A percentile compares a stretch with the other conserved stretches of the same genome.
Evolutionary conservation across 805 yeast genomes (phyloP).

Genomic region (Teunomyces tritomae): DNA sequence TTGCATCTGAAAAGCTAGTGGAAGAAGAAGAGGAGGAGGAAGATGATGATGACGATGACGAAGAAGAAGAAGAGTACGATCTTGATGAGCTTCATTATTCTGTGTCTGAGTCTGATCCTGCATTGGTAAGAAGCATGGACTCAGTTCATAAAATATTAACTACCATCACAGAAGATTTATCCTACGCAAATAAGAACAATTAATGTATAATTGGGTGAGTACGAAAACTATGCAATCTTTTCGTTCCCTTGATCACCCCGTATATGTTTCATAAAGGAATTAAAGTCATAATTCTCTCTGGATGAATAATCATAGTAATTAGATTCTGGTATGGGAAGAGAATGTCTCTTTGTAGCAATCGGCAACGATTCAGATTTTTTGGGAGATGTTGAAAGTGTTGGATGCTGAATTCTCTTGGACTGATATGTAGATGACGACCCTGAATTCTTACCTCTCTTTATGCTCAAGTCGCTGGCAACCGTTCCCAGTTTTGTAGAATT

Average conservation of each 20-base stretch:
- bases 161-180: background rate
- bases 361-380: background rate
- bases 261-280: conserved; percentile 33
- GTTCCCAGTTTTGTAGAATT: background rate
- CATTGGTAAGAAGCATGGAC: background rate
- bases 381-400: conserved; percentile 2
- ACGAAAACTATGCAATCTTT: background rate
- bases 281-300: conserved; percentile 34
- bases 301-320: conserved; percentile 36
- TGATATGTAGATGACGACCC: conserved; percentile 12
- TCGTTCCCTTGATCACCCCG: background rate
- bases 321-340: conserved; percentile 13
- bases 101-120: background rate
- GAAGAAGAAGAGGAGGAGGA: conserved; percentile 17
- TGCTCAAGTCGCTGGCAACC: background rate
- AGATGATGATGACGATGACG: background rate
- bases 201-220: background rate
- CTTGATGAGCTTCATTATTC: background rate
- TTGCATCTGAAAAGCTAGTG: conserved; percentile 18
- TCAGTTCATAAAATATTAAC: conserved; percentile 2
- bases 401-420: conserved; percentile 19
- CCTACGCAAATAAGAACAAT: background rate
- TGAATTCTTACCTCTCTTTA: conserved; percentile 6
- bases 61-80: background rate
- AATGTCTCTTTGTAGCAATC: conserved; percentile 7